These are phyloP conservation scores for Phoenix roebelenii DNA, from an alignment of 176 grass and related monocot genomes.

Conservation along the genomic window DNA sequence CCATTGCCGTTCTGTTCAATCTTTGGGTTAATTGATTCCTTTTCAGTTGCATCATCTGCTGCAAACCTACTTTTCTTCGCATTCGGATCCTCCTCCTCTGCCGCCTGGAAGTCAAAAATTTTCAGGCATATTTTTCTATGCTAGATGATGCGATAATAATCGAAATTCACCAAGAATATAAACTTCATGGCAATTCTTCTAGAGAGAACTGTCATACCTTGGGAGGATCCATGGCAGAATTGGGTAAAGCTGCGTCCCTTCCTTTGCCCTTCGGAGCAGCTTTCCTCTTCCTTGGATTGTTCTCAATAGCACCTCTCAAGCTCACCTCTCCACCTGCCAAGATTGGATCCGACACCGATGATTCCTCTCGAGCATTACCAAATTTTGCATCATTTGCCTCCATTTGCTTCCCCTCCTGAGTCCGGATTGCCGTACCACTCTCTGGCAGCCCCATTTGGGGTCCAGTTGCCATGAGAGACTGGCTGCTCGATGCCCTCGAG, in stretches of 20 bases:
- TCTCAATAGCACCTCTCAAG: background rate
- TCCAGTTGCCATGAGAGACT: conserved; percentile 1
- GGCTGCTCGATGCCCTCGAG: background rate
- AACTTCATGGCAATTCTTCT: too few species aligned
- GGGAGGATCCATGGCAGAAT: conserved; percentile 2
- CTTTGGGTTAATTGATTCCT: conserved; percentile 32
- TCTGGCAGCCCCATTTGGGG: conserved; percentile 7
- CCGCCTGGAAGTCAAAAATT: conserved; percentile 21
- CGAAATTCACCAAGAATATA: too few species aligned
- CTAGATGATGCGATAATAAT: too few species aligned
- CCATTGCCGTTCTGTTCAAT: conserved; percentile 30
- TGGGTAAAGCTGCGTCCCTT: conserved; percentile 46
- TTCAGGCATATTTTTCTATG: background rate
- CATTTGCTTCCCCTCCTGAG: too few species aligned
- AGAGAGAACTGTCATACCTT: conserved; percentile 17
- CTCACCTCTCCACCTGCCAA: conserved; percentile 16
- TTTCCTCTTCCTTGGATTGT: conserved; percentile 83
- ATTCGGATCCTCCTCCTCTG: background rate
- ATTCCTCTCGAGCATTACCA: conserved; percentile 44
- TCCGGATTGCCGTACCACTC: background rate
- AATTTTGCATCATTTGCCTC: background rate
- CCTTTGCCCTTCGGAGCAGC: conserved; percentile 47
- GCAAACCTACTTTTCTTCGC: background rate
- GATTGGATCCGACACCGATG: conserved; percentile 57
- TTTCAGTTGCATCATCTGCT: background rate